phyloP scores from a whole-genome alignment of 768 basidiomycete genomes.

The Podaxis sp. region DNA sequence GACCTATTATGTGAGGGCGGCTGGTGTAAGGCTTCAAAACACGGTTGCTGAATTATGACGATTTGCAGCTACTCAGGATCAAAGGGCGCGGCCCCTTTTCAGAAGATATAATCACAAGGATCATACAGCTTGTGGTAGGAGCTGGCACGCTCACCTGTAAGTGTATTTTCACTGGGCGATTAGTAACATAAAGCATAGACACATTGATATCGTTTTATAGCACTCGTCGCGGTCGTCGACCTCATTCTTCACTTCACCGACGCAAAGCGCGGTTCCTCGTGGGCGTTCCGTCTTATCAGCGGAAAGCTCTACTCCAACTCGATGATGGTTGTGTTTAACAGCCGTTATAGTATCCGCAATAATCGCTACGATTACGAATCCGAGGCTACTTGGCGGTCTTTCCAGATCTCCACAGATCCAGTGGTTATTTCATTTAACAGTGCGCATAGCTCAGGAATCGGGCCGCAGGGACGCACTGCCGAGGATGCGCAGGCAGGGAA shows the following conservation, averaged over 20 bases:
- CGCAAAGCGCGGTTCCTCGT: conserved; percentile 9
- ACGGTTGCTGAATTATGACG: background rate
- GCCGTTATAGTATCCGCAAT: conserved; percentile 9
- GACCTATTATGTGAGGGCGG: background rate
- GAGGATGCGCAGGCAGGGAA: background rate
- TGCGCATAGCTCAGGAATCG: background rate
- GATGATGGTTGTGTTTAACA: conserved; percentile 22
- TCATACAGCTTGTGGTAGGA: conserved; percentile 2
- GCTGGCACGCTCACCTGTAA: conserved; percentile 12
- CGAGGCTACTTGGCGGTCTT: background rate
- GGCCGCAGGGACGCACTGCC: background rate
- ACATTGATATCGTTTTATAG: background rate
- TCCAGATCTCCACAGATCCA: background rate
- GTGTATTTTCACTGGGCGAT: background rate
- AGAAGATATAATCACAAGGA: background rate
- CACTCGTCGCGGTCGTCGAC: background rate
- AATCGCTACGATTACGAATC: background rate
- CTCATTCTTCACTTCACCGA: conserved; percentile 15
- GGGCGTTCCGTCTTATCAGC: conserved; percentile 10
- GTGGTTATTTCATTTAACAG: background rate
- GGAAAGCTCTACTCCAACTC: conserved; percentile 21
- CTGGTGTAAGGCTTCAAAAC: no score
- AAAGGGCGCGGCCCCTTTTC: background rate
- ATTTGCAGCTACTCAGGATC: background rate
- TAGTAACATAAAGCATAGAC: background rate